Base-by-base conservation (phyloP, 768 basidiomycete species). In the Kwoniella sp. region DNA sequence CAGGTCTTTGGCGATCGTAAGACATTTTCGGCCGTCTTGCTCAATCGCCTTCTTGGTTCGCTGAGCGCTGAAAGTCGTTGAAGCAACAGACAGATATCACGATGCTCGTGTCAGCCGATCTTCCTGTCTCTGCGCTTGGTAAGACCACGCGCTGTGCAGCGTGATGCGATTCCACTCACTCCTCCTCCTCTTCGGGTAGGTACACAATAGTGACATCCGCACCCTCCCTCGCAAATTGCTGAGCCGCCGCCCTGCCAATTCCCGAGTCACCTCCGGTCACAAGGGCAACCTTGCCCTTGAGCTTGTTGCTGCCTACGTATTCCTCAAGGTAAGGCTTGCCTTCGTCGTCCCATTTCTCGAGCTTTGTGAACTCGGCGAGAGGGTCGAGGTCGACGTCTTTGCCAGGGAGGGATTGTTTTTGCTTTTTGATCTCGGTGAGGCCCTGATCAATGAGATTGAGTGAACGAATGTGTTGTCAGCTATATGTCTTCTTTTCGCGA, bases 111-210 rank as follows among this genome's bases (percentile, higher is more conserved):
- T 30, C 31, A 31, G 30, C 13, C 15, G 13, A 7, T 25, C 52
- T 25, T 54, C 52, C 17, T 22, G 8, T 9, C 20, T 9, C 9
- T 51, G 8, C 8, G 20, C n/a, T n/a, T n/a, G n/a, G n/a, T n/a
- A n/a, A 37, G 34, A 13, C 5, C 34, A 37, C 34, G 7, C 34
- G 5, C 34, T 13, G 13, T 37, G 13, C 34, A 9, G 11, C 11
- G 11, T 3, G 17, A 45, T 3, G 45, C 4, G 20, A 1, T 26
- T n/a, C 4, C n/a, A 74, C 81, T 73, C 66, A 81, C 82, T 88
- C 87, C 51, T 83, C 80, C 65, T 84, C 81, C 73, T 88, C 88
- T 66, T 86, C 81, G 0, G 85, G 84, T 0, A 88, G 83, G 76
- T 87, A 84, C n/a, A 72, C 75, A 55, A 84, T 81, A 0, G 82